Base-by-base conservation (phyloP, 768 basidiomycete genomes). In the Daedaleopsis sinensis region DNA sequence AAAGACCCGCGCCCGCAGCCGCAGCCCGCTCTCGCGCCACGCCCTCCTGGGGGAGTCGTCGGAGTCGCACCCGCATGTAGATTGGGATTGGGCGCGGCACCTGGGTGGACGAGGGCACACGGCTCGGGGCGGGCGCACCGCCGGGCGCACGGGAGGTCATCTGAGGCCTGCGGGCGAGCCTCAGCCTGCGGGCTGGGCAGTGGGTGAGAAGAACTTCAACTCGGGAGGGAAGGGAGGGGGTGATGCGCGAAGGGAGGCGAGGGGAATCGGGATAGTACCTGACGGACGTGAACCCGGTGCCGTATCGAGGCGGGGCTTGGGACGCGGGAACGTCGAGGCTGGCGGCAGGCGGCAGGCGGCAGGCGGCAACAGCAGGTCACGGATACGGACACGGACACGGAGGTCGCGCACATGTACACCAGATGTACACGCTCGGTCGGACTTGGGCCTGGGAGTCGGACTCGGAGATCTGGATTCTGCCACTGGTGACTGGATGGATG, bases 241-340 rank as follows among this genome's bases (percentile, higher is more conserved):
- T 57, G 60, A 43, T 52, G 38, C 55, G 36, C 54, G 24, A 24
- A 39, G 55, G 51, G n/a, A n/a, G n/a, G n/a, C n/a, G n/a, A n/a
- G n/a, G n/a, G n/a, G n/a, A n/a, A n/a, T n/a, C n/a, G 18, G 47
- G 37, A 37, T 24, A 46, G 61, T 63, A 27, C 62, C 58, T 59
- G 53, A 55, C 54, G 53, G 58, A 15, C 57, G 62, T 46, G 62
- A 59, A 63, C 38, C 38, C 62, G 47, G 36, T 19, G 19, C 57
- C 54, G 23, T 32, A 63, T 62, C 38, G 24, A 37, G 59, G 59
- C 52, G 58, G 52, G 52, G 32, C 43, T n/a, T 57, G 23, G 52
- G 43, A 47, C 23, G 47, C 47, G 47, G 47, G 47, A 49, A 23
- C 23, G 18, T 47, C n/a, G 46, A 47, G 3, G 10, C 15, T 3